phyloP scores from a whole-genome alignment of 2,329 filamentous ascomycete genomes.

The Pyrenophora graminea region DNA sequence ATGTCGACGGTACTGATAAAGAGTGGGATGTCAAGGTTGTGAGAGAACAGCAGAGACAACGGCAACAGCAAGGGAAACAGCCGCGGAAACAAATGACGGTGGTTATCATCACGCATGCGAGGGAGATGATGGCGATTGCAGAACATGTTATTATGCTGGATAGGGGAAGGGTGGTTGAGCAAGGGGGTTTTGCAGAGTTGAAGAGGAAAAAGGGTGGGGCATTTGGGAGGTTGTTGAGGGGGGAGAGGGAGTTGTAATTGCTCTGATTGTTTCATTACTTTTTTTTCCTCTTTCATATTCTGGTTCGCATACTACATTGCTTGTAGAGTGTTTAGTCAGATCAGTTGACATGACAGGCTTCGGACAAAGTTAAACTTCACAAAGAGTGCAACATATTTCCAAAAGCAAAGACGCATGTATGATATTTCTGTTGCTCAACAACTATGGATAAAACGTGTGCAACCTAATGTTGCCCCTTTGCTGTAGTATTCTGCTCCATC shows the following conservation, averaged over 20 bases:
- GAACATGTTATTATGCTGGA: conserved; percentile 74
- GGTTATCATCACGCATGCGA: conserved; percentile 79
- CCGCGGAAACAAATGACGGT: conserved; percentile 62
- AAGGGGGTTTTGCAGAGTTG: conserved; percentile 69
- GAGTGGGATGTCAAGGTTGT: conserved; percentile 17
- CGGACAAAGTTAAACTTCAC: no score
- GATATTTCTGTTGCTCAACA: not conserved
- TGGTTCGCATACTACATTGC: no score
- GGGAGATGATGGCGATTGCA: conserved; percentile 84
- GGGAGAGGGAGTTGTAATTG: conserved; percentile 27
- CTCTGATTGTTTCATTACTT: no score
- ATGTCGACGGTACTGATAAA: not conserved
- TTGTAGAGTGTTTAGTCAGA: no score
- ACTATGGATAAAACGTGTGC: not conserved
- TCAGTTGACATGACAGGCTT: no score
- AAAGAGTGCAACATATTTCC: no score
- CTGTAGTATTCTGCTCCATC: no score
- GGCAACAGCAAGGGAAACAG: not conserved
- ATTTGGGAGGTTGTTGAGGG: conserved; percentile 47
- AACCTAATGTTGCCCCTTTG: no score
- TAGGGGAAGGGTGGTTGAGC: conserved; percentile 68
- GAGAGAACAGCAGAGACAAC: not conserved
- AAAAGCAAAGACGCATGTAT: not conserved
- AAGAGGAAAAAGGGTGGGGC: conserved; percentile 31
- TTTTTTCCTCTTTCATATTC: no score